Base-by-base conservation (phyloP, 768 basidiomycete genomes). In the Pleurotus tuber-regium region DNA sequence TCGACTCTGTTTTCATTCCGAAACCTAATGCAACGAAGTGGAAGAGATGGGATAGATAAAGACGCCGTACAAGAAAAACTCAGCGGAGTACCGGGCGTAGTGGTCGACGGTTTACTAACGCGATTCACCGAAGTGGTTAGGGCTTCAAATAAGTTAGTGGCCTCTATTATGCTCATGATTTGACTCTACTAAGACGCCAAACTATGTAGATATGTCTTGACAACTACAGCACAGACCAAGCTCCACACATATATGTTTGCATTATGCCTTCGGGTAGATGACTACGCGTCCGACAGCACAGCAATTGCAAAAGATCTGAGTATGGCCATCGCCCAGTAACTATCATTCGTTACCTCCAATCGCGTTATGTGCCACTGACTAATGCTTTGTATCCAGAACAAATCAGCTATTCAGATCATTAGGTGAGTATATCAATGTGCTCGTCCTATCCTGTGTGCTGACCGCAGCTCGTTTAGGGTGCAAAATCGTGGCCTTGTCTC, bases 211-310 rank as follows among this genome's bases (percentile, higher is more conserved):
- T 83, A 65, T 74, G 76, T 50, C 64, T 77, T 48, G 18, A 97
- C 94, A 2, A 75, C 85, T 4, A 76, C 82, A 50, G 87, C 78
- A 28, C 80, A 88, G 62, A 85, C 86, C 2, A 82, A 78, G 59
- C 72, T 96, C 2, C 68, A 93, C 51, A 82, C 89, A 1, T 81
- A 92, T 60, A 77, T 94, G 62, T 87, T 96, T 54, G 86, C 88
- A 1, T 71, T 96, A 0, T 90, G 86, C 60, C 78, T 97, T 24
- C 82, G 79, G 43, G 64, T 93, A 5, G 93, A 97, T 56, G 80
- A 83, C 48, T 96, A 82, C 59, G 82, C 83, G 0, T 79, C 85
- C 0, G 86, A 97, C 56, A 76, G 84, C 0, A 70, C 76, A 1
- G 61, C 77, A 24, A 69, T 97, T 28, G 89, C 92, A 2, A 70